Evolutionary conservation across 768 basidiomycete genomes (phyloP).

Genomic region (Clavulina sp.): DNA sequence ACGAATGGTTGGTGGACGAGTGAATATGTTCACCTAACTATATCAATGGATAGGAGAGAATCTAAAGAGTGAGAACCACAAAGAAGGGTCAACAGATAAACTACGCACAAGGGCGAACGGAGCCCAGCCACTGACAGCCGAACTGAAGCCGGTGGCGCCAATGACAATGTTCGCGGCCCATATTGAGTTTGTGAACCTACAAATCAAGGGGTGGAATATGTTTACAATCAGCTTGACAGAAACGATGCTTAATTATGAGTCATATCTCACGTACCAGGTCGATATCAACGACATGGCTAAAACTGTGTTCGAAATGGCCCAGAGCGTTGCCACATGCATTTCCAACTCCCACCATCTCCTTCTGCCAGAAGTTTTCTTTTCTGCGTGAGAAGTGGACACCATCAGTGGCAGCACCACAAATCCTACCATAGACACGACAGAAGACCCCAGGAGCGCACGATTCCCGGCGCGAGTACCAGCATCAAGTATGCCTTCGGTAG

Average conservation of each 20-base stretch:
- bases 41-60: slow-evolving; percentile 4
- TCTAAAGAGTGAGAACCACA: neutral
- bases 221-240: too few relatives aligned
- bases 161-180: slow-evolving; percentile 57
- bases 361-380: neutral
- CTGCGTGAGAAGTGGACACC: slow-evolving; percentile 16
- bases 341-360: slow-evolving; percentile 1
- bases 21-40: slow-evolving; percentile 70
- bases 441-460: slow-evolving; percentile 62
- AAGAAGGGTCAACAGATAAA: neutral
- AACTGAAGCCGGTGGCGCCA: slow-evolving; percentile 71
- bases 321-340: slow-evolving; percentile 48
- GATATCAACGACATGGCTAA: slow-evolving; percentile 64
- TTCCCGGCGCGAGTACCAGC: slow-evolving; percentile 73
- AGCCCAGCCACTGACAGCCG: slow-evolving; percentile 85
- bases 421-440: slow-evolving; percentile 45
- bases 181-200: slow-evolving; percentile 55
- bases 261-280: slow-evolving; percentile 47
- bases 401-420: slow-evolving; percentile 60
- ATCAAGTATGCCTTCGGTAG: slow-evolving; percentile 23
- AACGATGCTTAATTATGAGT: slow-evolving; percentile 5
- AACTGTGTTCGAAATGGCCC: slow-evolving; percentile 60
- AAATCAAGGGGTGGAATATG: slow-evolving; percentile 6
- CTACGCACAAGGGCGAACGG: slow-evolving; percentile 56
- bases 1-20: neutral